Evolutionary conservation across 1,284 basidiomycete species (phyloP), one percentile per base, ranked within the genome.

Genomic region (Malassezia pachydermatis): DNA sequence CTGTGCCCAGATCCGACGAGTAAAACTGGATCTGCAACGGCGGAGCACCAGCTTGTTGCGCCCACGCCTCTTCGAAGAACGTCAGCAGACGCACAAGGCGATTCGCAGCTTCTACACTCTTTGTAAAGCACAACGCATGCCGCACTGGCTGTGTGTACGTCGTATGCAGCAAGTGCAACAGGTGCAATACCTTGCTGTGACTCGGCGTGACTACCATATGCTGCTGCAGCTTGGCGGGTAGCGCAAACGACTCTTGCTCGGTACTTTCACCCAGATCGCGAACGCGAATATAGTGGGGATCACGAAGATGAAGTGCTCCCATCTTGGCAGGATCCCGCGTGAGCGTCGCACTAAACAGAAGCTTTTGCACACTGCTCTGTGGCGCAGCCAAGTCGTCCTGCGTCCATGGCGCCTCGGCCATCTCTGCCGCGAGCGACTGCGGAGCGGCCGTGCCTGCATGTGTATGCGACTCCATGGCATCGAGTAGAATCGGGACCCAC

Each of bases 291-390:
- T 94, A 98, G 63, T 85, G 83, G 1, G 92, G 86, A 48, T 85
- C 75, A 42, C 80, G 76, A 19, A 99, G 76, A 25, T 83, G 80
- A 23, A 98, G 77, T 0, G 86, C 81, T 1, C 84, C 81, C 38
- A 98, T 84, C 69, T 89, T 92, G 20, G 84, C 82, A 0, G 94
- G 92, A 73, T 98, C 90, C 6, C 84, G 80, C 1, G 89, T 95
- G 19, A 98, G 78, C 0, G 94, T 99, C 0, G 94, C 94, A 1
- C 90, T 95, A 75, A 98, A 96, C 3, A 99, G 77, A 6, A 99
- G 77, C 67, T 96, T 98, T 70, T 96, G 92, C 58, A 90, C 92
- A 43, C 48, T 57, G 0, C 53, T 39, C 27, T 45, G 27, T 10
- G 57, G 36, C 17, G 22, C 23, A 3, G 46, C 42, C 33, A 52